Percentiles rank a stretch among this genome's conserved stretches.
These are phyloP conservation scores for Penicillium roqueforti DNA, from an alignment of 495 filamentous ascomycete genomes.

Conservation along the genomic window DNA sequence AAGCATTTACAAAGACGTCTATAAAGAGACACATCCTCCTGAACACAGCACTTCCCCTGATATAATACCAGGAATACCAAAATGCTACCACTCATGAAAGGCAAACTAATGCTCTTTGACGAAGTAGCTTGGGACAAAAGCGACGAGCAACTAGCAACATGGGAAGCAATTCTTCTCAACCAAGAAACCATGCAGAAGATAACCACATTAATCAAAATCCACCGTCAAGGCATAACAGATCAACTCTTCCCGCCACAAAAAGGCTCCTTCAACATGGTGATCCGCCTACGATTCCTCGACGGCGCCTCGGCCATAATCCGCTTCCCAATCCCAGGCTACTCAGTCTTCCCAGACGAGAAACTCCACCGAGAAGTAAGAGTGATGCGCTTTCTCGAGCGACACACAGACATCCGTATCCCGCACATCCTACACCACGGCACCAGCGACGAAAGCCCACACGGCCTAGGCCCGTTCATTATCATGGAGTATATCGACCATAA, in stretches of 20 bases:
- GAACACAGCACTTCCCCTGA: too few species aligned
- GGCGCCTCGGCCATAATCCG: too few species aligned
- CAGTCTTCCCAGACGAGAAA: constrained; percentile 32
- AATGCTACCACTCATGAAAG: background rate
- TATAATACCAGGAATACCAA: too few species aligned
- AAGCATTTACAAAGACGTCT: background rate
- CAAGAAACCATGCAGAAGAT: background rate
- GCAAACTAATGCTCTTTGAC: constrained; percentile 7
- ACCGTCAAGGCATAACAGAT: background rate
- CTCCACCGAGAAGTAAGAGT: constrained; percentile 34
- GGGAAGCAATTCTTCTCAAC: background rate
- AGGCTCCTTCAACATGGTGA: constrained; percentile 6
- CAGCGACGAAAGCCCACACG: constrained; percentile 15
- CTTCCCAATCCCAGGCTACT: constrained; percentile 9
- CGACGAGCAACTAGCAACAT: background rate
- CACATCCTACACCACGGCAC: constrained; percentile 29
- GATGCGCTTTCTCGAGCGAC: constrained; percentile 34
- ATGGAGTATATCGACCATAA: constrained; percentile 38
- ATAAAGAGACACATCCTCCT: background rate
- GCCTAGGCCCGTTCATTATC: constrained; percentile 44
- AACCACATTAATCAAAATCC: background rate
- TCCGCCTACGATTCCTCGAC: constrained; percentile 1
- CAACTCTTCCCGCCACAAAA: constrained; percentile 2
- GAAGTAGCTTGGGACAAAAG: background rate
- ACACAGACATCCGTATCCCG: constrained; percentile 40